Evolutionary conservation across 1,284 basidiomycete species (phyloP), one percentile per base, ranked within the genome.

Genomic region (Ustilago bromivora): DNA sequence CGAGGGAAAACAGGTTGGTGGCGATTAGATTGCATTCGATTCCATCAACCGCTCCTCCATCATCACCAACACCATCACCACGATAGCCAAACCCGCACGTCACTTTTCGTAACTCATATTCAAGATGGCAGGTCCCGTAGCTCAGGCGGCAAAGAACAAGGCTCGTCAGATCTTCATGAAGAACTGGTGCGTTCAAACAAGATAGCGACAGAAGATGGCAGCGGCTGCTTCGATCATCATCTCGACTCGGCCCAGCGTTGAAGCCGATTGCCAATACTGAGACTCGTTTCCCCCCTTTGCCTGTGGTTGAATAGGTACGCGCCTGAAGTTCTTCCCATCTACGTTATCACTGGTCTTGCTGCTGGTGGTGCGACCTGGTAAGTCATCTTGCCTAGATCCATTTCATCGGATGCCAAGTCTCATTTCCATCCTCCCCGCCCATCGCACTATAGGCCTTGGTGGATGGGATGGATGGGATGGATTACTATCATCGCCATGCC

Each of bases 301-400:
- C 19, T 40, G 12, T 32, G 35, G 32, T 19, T 41, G 28, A 19
- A 57, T 55, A 79, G 78, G 78, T 79, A 78, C 61, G 59, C 73
- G 15, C 69, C 78, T 28, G 80, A 80, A 61, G 78, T 82, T 53
- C 65, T 82, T 41, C 83, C 83, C 49, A 84, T 85, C 64, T 76
- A 79, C 58, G 66, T 80, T 47, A 78, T 85, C 56, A 83, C 79
- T 41, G 83, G 73, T 65, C 66, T 78, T 32, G 83, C 83, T 46
- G 66, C 72, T 32, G 81, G 72, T 47, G 83, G 80, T 60, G 82
- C 83, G 46, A 67, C 71, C 19, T 85, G 83, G 83, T 79, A 65
- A 76, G 77, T 71, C n/a, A 10, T 35, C 49, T 28, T 36, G 35
- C 34, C 41, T 17, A n/a, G 13, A 41, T 43, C 11, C 40, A 13